Evolutionary conservation across 768 basidiomycete genomes (phyloP), one percentile per base, ranked within the genome.

Genomic region (Paxillus rubicundulus): DNA sequence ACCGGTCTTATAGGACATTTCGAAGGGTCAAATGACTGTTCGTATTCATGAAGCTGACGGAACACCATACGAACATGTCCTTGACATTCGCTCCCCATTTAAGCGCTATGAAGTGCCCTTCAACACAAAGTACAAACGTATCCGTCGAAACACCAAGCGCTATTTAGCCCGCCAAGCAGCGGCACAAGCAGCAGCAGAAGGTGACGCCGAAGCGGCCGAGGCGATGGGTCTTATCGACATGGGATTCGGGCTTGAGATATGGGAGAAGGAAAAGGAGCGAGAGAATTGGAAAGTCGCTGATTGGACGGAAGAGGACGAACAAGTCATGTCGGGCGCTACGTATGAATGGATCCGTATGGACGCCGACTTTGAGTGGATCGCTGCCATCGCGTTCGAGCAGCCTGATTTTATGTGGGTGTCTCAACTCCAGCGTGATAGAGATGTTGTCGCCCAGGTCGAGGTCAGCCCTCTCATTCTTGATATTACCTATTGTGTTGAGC

Each of bases 291-390:
- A 89, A 67, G 95, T 98, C 4, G 89, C 89, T 6, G 95, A 98
- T 67, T 98, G 97, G 97, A 91, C 89, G 5, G 95, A 97, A 62
- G 93, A 97, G 59, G 94, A 98, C 54, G 95, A 97, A 64, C 85
- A 87, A 54, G 77, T 80, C 39, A 96, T 98, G 92, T 86, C 88
- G 36, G 91, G 91, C 16, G 95, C 96, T 56, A 96, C 93, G 3
- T 99, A 98, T 70, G 97, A 99, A 71, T 99, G 96, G 96, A 98
- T 99, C 53, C 78, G 97, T 56, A 91, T 98, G 80, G 97, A 99
- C 65, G 94, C 97, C 14, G 97, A 99, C 67, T 95, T 97, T 68
- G 97, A 99, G 72, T 99, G 97, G 97, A 89, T 98, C 49, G 89
- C 92, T n/a, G 80, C 80, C 36, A 82, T 98, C 55, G 85, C 84